Evolutionary conservation across 805 yeast genomes (phyloP).

Genomic region (Blastobotrys attinorum): DNA sequence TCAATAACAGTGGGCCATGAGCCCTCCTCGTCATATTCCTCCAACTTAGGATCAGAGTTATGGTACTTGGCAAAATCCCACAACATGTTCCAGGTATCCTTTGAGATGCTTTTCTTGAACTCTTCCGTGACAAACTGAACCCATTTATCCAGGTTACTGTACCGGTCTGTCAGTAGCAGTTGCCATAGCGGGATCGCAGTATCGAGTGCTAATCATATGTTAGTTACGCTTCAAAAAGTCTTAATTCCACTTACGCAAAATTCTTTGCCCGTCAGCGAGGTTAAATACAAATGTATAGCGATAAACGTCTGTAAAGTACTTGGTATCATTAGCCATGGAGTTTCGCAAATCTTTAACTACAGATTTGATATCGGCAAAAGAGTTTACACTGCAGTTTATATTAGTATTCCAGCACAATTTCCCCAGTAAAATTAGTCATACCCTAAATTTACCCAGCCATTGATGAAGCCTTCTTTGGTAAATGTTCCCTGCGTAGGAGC

Average conservation of each 20-base stretch:
- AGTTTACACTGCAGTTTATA: slow-evolving; percentile 13
- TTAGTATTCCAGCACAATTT: background rate
- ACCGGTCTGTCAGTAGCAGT: slow-evolving; percentile 45
- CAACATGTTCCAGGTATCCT: slow-evolving; percentile 84
- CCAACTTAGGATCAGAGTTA: slow-evolving; percentile 43
- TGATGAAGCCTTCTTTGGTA: slow-evolving; percentile 39
- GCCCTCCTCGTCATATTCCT: slow-evolving; percentile 63
- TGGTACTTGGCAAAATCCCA: slow-evolving; percentile 49
- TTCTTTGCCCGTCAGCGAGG: slow-evolving; percentile 51
- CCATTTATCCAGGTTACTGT: slow-evolving; percentile 39
- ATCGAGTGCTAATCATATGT: slow-evolving; percentile 33
- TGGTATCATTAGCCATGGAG: slow-evolving; percentile 24
- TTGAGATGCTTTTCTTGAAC: slow-evolving; percentile 44
- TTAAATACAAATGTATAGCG: slow-evolving; percentile 62
- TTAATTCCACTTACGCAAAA: slow-evolving; percentile 31
- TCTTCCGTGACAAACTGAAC: slow-evolving; percentile 38
- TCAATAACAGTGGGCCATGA: slow-evolving; percentile 94
- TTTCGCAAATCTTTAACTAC: slow-evolving; percentile 29
- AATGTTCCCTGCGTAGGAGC: slow-evolving; percentile 64
- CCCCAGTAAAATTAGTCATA: slow-evolving; percentile 5
- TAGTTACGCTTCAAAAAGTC: background rate
- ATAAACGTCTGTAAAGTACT: slow-evolving; percentile 52
- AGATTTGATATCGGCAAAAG: slow-evolving; percentile 40
- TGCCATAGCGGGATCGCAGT: slow-evolving; percentile 73
- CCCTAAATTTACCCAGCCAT: slow-evolving; percentile 45